Evolutionary conservation across 2,329 filamentous ascomycete genomes (phyloP), one percentile per base, ranked within the genome.

Genomic region (Hypomyces perniciosus): DNA sequence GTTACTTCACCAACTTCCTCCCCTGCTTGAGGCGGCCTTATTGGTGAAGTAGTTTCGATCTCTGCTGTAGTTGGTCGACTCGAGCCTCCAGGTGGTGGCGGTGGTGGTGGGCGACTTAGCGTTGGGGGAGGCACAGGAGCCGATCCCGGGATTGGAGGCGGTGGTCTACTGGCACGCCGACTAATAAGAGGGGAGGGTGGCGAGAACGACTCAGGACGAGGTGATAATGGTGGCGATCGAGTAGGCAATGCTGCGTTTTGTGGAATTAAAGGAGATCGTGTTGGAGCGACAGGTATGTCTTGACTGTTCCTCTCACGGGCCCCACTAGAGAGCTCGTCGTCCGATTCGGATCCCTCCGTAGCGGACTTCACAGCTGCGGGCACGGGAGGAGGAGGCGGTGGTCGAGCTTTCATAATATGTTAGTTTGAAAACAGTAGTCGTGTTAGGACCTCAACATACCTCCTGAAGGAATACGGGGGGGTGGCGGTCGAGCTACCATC

Each of bases 331-430:
- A 90, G 72, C 66, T 96, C 92, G 65, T 96, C 91, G 60, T 95
- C 91, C 40, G 91, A 93, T 65, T 87, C 88, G 1, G 90, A 95
- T 30, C 90, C 90, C 54, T 86, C 79, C 52, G 84, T 89, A 42
- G 83, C 84, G 38, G 88, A 88, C 44, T 78, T 74, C 12, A 80
- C 64, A 40, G 74, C 72, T 34, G 77, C 71, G 37, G 79, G 71
- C 46, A 78, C 74, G 40, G 74, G 73, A 33, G 79, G 74, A 38
- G 73, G 73, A 33, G 74, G 73, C 44, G 80, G 80, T 2, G 85
- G 81, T 44, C 85, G 86, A 60, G 80, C 86, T 90, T 30, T 39
- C 27, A 13, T 13, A n/a, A 5, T 9, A 35, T 8, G 43, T 48
- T 46, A 53, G 62, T 56, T 70, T 68, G 57, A 46, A 8, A 37